Evolutionary conservation across 1,139 yeast species (phyloP), one percentile per base, ranked within the genome.

Genomic region (Torulaspora globosa): DNA sequence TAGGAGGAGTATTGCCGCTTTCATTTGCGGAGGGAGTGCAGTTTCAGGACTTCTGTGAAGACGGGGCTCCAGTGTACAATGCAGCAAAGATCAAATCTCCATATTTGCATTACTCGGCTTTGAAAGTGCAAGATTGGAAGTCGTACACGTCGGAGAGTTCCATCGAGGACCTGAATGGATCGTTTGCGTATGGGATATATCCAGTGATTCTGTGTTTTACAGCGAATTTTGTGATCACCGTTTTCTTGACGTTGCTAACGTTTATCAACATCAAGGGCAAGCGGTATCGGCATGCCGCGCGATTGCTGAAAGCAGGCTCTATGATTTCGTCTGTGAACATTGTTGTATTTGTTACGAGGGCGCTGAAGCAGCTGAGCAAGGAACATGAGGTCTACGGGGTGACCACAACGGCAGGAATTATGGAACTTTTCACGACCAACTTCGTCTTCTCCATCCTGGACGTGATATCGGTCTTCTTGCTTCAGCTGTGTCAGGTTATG

Each of bases 401-500:
- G 44, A 70, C 80, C 12, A 78, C 80, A 23, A 80, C 83, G 1
- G 75, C 72, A 2, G 58, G 68, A 36, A 63, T 86, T 26, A 63
- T 83, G 21, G 68, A 70, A 34, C 62, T 67, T 11, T 65, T 85
- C n/a, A 72, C 79, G 52, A 58, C 59, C 2, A 75, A 77, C 32
- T 54, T 70, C 5, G 73, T 77, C 16, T 74, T 84, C 53, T 75
- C 78, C 46, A 71, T 80, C 7, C 68, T 85, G n/a, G 88, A 82
- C 55, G 70, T 85, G 34, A 60, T 87, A 1, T 77, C 80, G 24
- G 80, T 80, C 18, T 65, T 83, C 6, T 59, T 84, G 5, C 69
- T 84, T 16, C 84, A 82, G 60, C 69, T 85, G 29, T 80, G 87
- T 47, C 92, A 85, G 61, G 89, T 85, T 0, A 90, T 84, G 58